These are phyloP conservation scores for Nothopassalora personata DNA, from an alignment of 2,329 filamentous ascomycete species.

Conservation along the genomic window DNA sequence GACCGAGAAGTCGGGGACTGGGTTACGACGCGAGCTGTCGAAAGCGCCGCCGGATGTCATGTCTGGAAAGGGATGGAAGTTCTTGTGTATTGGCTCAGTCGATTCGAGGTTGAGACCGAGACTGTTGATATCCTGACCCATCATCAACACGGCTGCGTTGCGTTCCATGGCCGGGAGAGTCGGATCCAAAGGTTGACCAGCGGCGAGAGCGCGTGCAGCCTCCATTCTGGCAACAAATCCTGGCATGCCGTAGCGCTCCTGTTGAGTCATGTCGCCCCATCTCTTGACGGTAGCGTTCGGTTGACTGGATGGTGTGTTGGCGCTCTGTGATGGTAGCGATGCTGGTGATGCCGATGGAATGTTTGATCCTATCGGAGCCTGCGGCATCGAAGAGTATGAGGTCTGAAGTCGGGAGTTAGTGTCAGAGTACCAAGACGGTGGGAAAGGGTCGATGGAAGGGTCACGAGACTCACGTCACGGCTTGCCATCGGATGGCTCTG, in stretches of 20 bases:
- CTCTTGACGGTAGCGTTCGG: constrained; percentile 35
- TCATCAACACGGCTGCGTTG: constrained; percentile 41
- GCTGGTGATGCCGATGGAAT: constrained; percentile 10
- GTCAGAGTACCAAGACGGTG: neutral
- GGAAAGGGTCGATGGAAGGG: neutral
- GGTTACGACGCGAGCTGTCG: constrained; percentile 45
- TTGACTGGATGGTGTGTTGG: constrained; percentile 17
- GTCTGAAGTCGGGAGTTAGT: neutral
- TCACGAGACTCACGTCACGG: constrained; percentile 17
- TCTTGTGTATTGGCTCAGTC: constrained; percentile 52
- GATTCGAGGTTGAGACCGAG: constrained; percentile 58
- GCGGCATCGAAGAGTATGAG: constrained; percentile 13
- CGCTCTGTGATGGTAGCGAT: constrained; percentile 3
- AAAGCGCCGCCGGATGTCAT: constrained; percentile 21
- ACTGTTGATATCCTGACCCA: constrained; percentile 60
- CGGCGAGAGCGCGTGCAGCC: constrained; percentile 23
- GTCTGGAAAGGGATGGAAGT: constrained; percentile 60
- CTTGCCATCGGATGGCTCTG: constrained; percentile 23
- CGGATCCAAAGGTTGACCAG: constrained; percentile 25
- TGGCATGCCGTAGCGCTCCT: constrained; percentile 55
- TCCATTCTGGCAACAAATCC: constrained; percentile 52
- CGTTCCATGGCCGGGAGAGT: constrained; percentile 27
- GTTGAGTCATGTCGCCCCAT: constrained; percentile 54
- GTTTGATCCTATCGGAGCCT: constrained; percentile 23
- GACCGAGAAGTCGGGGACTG: constrained; percentile 59